Evolutionary conservation across 495 filamentous ascomycete species (phyloP), one percentile per base, ranked within the genome.

Genomic region (Penicillium bialowiezense): DNA sequence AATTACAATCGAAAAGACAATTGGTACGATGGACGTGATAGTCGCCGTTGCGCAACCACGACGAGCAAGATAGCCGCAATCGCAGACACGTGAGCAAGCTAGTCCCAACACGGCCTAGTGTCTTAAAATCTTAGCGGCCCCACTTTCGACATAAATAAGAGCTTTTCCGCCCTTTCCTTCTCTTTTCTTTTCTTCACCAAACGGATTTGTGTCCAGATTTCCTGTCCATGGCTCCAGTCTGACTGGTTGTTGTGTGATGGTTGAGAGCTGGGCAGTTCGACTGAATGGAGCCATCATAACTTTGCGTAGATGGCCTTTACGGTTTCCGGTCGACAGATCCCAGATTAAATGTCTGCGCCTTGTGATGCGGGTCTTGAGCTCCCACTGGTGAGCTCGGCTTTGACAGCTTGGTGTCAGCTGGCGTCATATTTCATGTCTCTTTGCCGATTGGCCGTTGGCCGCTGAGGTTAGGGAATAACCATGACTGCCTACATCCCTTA

Each of bases 281-380:
- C 87, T 77, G 62, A 68, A 89, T 79, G 89, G 90, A 91, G 88
- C 84, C 88, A 88, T 76, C 63, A 58, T 58, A 60, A 65, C 62
- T 55, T 50, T 71, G 66, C 61, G 50, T 70, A 64, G 68, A 79
- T 90, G 84, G 81, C 89, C 86, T 86, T 60, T 60, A 85, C 48
- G 54, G 85, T 90, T 77, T 89, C 90, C 86, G 77, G 84, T 88
- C 87, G 88, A 95, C 90, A 91, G 84, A 83, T 92, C 83, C 86
- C 61, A 95, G 84, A 96, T 64, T 62, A 80, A 93, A 75, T 59
- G 62, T 69, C 60, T 60, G 59, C 63, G 56, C 66, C 56, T 55
- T 59, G 49, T 64, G 60, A 51, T 51, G 62, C 56, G 63, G 71
- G 69, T 73, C 73, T 81, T 86, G 85, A 85, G 84, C 78, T 91